These are phyloP conservation scores for Erigeron philadelphicus DNA, from an alignment of 140 eudicot species.

Conservation along the genomic window DNA sequence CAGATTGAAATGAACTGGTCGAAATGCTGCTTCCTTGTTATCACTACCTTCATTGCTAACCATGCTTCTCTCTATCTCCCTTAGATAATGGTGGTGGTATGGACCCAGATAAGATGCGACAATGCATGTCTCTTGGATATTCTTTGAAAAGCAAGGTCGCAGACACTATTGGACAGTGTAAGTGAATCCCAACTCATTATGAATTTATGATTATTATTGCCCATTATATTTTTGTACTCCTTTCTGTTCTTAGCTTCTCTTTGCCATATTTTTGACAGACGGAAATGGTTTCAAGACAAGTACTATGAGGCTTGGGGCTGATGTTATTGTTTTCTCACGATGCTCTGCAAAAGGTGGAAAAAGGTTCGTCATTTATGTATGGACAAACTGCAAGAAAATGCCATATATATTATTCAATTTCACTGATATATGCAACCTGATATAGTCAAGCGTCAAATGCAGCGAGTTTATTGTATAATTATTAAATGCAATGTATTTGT, in stretches of 20 bases:
- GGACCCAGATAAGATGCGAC: slow-evolving; percentile 85
- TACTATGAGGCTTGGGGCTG: slow-evolving; percentile 99
- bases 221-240: background rate
- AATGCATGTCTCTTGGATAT: slow-evolving; percentile 95
- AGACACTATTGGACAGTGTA: slow-evolving; percentile 88
- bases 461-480: too few species aligned
- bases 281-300: slow-evolving; percentile 98
- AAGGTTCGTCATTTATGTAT: slow-evolving; percentile 38
- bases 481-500: too few species aligned
- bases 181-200: slow-evolving; percentile 20
- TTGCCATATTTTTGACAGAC: slow-evolving; percentile 42
- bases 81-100: slow-evolving; percentile 96
- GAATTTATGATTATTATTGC: slow-evolving; percentile 4
- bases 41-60: slow-evolving; percentile 5
- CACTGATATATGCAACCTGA: too few species aligned
- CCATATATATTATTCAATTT: too few species aligned
- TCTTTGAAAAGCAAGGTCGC: slow-evolving; percentile 79
- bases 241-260: too few species aligned
- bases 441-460: too few species aligned
- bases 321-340: slow-evolving; percentile 87
- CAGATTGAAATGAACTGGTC: too few species aligned
- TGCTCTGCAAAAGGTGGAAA: slow-evolving; percentile 49
- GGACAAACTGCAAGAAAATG: too few species aligned
- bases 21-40: too few species aligned
- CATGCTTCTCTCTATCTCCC: slow-evolving; percentile 17